phyloP scores from a whole-genome alignment of 1,284 basidiomycete species.

The Sporisorium reilianum region DNA sequence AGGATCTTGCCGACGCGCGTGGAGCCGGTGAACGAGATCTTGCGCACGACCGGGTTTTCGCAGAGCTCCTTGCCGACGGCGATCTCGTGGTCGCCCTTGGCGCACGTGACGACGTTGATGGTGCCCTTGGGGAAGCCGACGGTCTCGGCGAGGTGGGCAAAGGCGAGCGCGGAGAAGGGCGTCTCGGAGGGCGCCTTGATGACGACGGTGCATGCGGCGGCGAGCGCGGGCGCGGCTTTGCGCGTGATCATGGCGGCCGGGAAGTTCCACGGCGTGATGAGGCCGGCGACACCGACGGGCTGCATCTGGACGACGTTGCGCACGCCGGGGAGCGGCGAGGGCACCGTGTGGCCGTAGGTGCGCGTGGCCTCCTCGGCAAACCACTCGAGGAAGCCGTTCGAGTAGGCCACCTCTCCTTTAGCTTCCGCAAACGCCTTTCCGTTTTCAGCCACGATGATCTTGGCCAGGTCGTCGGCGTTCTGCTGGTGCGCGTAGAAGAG shows the following conservation, averaged over 20 bases:
- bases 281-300: constrained; percentile 79
- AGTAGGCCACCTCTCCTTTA: constrained; percentile 65
- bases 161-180: constrained; percentile 90
- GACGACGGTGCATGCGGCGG: constrained; percentile 94
- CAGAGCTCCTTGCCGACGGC: constrained; percentile 80
- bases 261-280: constrained; percentile 70
- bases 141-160: constrained; percentile 83
- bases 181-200: constrained; percentile 97
- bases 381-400: constrained; percentile 67
- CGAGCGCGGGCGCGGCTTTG: constrained; percentile 86
- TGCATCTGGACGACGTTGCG: constrained; percentile 90
- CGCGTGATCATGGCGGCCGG: constrained; percentile 77
- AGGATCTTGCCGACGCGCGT: constrained; percentile 91
- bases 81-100: constrained; percentile 77
- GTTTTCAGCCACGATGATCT: constrained; percentile 68
- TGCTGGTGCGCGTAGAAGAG: constrained; percentile 60
- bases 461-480: constrained; percentile 64
- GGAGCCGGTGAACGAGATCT: constrained; percentile 92
- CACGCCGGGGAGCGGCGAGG: constrained; percentile 78
- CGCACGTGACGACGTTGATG: constrained; percentile 90
- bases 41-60: constrained; percentile 77
- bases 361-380: constrained; percentile 61
- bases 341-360: constrained; percentile 80
- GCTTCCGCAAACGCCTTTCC: constrained; percentile 66
- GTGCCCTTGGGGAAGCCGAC: constrained; percentile 95